Percentiles rank a stretch among this genome's conserved stretches.
Conservation (phyloP, 371 early-diverging fungal species). For the Parasitella parasitica region DNA sequence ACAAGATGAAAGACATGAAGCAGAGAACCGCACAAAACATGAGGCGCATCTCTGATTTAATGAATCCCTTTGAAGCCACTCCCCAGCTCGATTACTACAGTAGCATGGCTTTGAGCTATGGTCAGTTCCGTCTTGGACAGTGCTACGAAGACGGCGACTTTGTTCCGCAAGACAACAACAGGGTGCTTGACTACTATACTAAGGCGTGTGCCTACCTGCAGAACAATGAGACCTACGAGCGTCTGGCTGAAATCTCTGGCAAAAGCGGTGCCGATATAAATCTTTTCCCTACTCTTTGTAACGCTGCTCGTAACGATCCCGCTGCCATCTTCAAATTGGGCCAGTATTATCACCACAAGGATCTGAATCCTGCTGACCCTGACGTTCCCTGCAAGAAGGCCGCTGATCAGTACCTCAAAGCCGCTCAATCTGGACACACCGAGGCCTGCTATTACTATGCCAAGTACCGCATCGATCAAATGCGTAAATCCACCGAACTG, state of each 20-base stretch:
- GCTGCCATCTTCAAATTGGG: constrained; percentile 11
- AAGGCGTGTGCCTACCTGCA: constrained; percentile 16
- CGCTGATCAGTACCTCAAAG: constrained; percentile 8
- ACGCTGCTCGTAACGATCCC: constrained; percentile 18
- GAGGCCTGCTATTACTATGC: constrained; percentile 23
- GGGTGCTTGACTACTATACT: constrained; percentile 11
- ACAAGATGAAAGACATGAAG: constrained; percentile 11
- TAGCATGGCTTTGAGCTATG: constrained; percentile 16
- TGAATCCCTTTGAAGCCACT: not conserved
- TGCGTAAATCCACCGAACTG: not conserved
- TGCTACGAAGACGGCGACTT: constrained; percentile 18
- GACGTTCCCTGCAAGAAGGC: constrained; percentile 10
- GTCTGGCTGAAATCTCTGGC: constrained; percentile 5
- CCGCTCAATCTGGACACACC: constrained; percentile 12
- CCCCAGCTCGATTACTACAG: constrained; percentile 7
- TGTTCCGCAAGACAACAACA: not conserved
- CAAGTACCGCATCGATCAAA: constrained; percentile 9
- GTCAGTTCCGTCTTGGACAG: constrained; percentile 24
- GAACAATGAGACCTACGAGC: constrained; percentile 17
- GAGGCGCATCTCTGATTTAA: not conserved
- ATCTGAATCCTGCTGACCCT: not conserved
- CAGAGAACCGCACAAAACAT: not conserved
- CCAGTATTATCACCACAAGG: constrained; percentile 12
- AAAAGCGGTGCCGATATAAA: not conserved
- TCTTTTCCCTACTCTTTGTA: constrained; percentile 13